Evolutionary conservation across 371 early-diverging fungal species (phyloP).

Genomic region (Mucor lusitanicus): DNA sequence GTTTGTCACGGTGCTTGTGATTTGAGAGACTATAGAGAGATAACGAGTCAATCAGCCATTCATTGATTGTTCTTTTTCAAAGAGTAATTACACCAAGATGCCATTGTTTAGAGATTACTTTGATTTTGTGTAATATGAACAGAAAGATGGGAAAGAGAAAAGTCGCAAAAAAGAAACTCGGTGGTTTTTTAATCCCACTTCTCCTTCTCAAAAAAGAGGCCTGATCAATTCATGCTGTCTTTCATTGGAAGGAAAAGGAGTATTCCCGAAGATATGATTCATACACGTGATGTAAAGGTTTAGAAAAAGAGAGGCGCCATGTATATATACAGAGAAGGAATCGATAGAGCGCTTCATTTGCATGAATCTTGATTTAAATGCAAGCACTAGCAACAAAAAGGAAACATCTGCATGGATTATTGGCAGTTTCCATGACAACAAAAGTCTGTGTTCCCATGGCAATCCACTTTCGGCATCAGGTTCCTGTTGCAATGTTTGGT

Average conservation of each 20-base stretch:
- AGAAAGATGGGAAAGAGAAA: background rate
- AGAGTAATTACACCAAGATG: background rate
- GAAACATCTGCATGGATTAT: background rate
- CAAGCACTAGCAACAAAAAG: background rate
- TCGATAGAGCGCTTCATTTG: background rate
- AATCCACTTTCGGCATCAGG: background rate
- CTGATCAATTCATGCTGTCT: conserved; percentile 1
- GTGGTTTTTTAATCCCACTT: background rate
- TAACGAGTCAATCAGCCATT: background rate
- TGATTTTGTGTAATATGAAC: conserved; percentile 1
- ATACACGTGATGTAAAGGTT: background rate
- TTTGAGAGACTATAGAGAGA: conserved; percentile 42
- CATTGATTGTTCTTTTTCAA: background rate
- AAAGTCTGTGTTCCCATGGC: background rate
- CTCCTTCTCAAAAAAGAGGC: background rate
- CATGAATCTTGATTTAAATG: background rate
- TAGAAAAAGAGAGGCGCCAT: background rate
- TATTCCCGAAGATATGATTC: background rate
- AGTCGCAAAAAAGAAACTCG: background rate
- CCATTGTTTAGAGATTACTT: background rate
- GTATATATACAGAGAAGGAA: background rate
- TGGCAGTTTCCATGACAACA: background rate
- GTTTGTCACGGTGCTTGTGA: conserved; percentile 51
- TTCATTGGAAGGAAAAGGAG: background rate
- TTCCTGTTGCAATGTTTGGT: background rate